Conservation (phyloP, 768 basidiomycete genomes). For the Coprinellus micaceus region DNA sequence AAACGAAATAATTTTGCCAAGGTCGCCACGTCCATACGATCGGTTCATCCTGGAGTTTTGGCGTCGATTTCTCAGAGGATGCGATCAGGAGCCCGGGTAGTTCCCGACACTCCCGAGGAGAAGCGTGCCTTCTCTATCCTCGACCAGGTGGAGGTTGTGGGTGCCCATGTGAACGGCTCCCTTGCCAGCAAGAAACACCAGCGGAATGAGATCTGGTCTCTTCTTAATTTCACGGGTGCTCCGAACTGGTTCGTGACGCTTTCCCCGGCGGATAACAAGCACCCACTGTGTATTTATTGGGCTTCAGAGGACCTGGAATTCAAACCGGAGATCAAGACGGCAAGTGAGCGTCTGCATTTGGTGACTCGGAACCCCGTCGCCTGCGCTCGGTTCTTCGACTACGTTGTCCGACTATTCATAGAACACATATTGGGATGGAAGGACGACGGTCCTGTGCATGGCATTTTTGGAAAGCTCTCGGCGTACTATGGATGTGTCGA, state of each 20-base stretch:
- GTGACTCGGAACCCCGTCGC: neutral
- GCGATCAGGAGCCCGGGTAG: constrained; percentile 20
- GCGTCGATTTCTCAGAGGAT: constrained; percentile 18
- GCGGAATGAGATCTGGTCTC: constrained; percentile 30
- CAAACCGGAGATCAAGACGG: constrained; percentile 13
- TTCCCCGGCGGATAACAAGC: constrained; percentile 25
- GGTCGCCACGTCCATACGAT: constrained; percentile 19
- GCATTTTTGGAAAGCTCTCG: no score
- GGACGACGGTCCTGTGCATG: neutral
- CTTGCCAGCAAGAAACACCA: constrained; percentile 24
- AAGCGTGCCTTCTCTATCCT: constrained; percentile 32
- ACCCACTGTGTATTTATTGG: constrained; percentile 33
- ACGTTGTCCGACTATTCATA: neutral
- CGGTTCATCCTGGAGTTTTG: constrained; percentile 21
- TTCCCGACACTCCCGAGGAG: constrained; percentile 27
- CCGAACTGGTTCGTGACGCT: constrained; percentile 34
- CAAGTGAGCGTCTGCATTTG: neutral
- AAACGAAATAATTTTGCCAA: constrained; percentile 23
- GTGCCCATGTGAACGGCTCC: constrained; percentile 28
- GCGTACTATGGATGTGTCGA: constrained; percentile 10
- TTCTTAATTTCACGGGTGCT: constrained; percentile 20
- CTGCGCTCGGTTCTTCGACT: constrained; percentile 3
- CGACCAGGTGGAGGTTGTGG: constrained; percentile 31
- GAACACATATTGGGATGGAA: constrained; percentile 22
- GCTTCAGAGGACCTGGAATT: constrained; percentile 21